Conservation (phyloP, 2,329 filamentous ascomycete species). For the Aspergillus sojae region DNA sequence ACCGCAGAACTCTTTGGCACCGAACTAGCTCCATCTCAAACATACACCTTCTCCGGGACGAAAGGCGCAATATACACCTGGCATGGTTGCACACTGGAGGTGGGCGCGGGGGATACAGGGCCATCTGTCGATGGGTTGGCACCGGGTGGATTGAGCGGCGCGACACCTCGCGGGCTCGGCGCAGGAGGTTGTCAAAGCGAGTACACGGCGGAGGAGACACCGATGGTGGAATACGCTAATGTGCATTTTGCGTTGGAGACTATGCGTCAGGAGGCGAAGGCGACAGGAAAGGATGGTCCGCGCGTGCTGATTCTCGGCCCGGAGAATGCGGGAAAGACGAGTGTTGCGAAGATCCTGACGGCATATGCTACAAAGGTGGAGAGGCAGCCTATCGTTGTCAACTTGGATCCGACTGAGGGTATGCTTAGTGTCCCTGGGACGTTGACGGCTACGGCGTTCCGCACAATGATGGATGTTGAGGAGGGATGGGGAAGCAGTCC, state of each 20-base stretch:
- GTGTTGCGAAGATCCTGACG: conserved; percentile 73
- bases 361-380: conserved; percentile 77
- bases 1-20: conserved; percentile 94
- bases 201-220: conserved; percentile 76
- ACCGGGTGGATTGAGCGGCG: conserved; percentile 24
- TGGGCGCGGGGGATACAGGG: conserved; percentile 63
- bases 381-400: conserved; percentile 78
- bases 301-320: conserved; percentile 83
- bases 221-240: conserved; percentile 79
- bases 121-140: conserved; percentile 36
- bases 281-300: conserved; percentile 62
- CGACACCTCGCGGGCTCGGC: conserved; percentile 33
- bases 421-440: conserved; percentile 78
- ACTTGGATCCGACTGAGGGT: conserved; percentile 79
- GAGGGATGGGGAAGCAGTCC: conserved; percentile 89
- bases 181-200: conserved; percentile 68
- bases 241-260: conserved; percentile 83
- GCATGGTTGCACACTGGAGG: conserved; percentile 84
- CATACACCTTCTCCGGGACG: conserved; percentile 77
- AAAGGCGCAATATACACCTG: conserved; percentile 91
- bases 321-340: conserved; percentile 80
- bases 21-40: conserved; percentile 78
- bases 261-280: conserved; percentile 64
- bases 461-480: conserved; percentile 83
- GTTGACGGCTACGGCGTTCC: conserved; percentile 82